Evolutionary conservation across 495 filamentous ascomycete genomes (phyloP), one percentile per base, ranked within the genome.

Genomic region (Penicillium parvum): DNA sequence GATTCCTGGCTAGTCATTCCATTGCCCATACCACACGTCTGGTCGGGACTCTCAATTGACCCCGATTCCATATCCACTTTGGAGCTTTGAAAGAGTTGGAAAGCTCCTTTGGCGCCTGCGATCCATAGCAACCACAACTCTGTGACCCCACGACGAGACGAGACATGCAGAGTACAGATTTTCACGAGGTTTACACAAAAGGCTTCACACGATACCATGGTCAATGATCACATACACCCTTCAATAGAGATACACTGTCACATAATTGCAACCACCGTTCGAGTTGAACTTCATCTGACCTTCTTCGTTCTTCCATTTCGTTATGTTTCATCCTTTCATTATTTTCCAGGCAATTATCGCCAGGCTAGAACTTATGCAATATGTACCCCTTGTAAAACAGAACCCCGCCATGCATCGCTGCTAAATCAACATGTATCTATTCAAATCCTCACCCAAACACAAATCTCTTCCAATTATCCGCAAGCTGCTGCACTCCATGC

Each of bases 391-490:
- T n/a, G n/a, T n/a, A n/a, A n/a, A 30, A 9, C 6, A 6, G 12
- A 30, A 15, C 28, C 28, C 3, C 16, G 5, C 28, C 2, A 30
- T 30, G 27, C 27, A 14, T 7, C 27, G 16, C 16, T 19, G 20
- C 18, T 10, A 40, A 27, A 30, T 18, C 37, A 19, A 27, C 2
- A 10, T 8, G 11, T 28, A 6, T 2, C 4, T 16, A 9, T 10
- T 33, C 16, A 22, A 19, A 14, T 55, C n/a, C n/a, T n/a, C 37
- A 65, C 3, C 86, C 90, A 61, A 85, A 90, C 11, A 88, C 74
- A 60, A 95, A 97, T 26, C 72, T 68, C 40, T 68, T 78, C 83
- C 88, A 97, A 56, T 98, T 97, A 18, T 75, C 69, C 11, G 76
- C 81, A 30, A 97, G 65, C 49, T 68, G 75, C 52, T 65, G 67